phyloP scores from a whole-genome alignment of 305 asterid genomes.

The Rubia tinctorum region DNA sequence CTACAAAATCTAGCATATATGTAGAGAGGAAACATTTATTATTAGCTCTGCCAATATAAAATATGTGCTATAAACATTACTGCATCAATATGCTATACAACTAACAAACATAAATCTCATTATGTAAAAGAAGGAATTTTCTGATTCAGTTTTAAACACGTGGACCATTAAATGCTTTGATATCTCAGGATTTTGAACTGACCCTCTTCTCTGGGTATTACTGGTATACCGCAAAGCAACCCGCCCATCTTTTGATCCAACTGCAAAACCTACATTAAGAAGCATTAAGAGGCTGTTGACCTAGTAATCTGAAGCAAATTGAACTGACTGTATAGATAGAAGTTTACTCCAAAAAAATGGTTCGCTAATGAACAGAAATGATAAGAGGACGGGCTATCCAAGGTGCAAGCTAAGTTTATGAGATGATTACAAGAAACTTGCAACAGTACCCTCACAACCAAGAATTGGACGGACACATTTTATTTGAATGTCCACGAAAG shows the following conservation, averaged over 20 bases:
- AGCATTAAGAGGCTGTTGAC: slow-evolving; percentile 17
- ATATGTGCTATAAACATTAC: neutral
- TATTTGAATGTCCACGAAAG: slow-evolving; percentile 37
- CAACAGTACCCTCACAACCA: slow-evolving; percentile 57
- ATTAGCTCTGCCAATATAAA: neutral
- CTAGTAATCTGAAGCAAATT: slow-evolving; percentile 4
- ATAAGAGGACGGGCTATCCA: neutral
- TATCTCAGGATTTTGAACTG: slow-evolving; percentile 28
- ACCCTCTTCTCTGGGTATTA: slow-evolving; percentile 51
- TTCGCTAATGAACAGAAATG: neutral
- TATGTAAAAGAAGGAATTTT: neutral
- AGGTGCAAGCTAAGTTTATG: neutral
- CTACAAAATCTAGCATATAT: neutral
- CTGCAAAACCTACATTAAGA: slow-evolving; percentile 62
- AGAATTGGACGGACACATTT: slow-evolving; percentile 73
- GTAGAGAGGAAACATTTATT: neutral
- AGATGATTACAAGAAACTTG: neutral
- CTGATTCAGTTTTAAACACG: neutral
- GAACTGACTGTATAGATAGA: neutral
- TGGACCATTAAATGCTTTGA: neutral
- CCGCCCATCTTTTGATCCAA: slow-evolving; percentile 83
- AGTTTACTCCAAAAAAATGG: neutral
- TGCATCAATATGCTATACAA: neutral
- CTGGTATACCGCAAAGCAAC: slow-evolving; percentile 61
- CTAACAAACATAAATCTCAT: neutral